Evolutionary conservation across 176 grass and related monocot species (phyloP).

Genomic region (Aegilops bicornis): DNA sequence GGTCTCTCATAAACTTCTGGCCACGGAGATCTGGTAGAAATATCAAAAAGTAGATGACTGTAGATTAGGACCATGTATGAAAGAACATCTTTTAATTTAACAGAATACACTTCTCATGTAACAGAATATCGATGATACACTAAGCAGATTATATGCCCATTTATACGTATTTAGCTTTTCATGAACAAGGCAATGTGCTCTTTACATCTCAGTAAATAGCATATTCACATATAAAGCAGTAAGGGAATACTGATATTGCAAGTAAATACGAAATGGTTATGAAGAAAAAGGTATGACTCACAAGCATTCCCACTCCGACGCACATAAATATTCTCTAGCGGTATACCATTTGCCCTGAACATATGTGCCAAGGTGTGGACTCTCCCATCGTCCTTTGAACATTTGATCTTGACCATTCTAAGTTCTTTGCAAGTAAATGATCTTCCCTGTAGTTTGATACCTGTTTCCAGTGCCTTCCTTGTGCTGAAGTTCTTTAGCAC

Average conservation of each 20-base stretch:
- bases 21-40: conserved; percentile 22
- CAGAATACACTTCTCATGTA: background rate
- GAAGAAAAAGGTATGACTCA: no score
- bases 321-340: conserved; percentile 18
- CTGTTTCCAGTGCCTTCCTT: background rate
- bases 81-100: background rate
- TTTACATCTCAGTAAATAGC: background rate
- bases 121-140: background rate
- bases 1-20: background rate
- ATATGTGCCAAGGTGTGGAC: conserved; percentile 18
- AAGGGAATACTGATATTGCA: background rate
- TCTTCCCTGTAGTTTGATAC: background rate
- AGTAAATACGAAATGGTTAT: background rate
- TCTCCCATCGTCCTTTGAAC: background rate
- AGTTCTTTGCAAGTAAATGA: conserved; percentile 22
- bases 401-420: conserved; percentile 29
- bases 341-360: conserved; percentile 14
- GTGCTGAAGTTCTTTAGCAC: background rate
- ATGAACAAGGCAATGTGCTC: background rate
- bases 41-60: background rate
- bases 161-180: background rate
- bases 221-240: background rate
- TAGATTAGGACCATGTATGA: background rate
- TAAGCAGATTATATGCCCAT: background rate
- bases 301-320: background rate